Evolutionary conservation across 2,329 filamentous ascomycete genomes (phyloP), one percentile per base, ranked within the genome.

Genomic region (Macrophomina phaseolina): DNA sequence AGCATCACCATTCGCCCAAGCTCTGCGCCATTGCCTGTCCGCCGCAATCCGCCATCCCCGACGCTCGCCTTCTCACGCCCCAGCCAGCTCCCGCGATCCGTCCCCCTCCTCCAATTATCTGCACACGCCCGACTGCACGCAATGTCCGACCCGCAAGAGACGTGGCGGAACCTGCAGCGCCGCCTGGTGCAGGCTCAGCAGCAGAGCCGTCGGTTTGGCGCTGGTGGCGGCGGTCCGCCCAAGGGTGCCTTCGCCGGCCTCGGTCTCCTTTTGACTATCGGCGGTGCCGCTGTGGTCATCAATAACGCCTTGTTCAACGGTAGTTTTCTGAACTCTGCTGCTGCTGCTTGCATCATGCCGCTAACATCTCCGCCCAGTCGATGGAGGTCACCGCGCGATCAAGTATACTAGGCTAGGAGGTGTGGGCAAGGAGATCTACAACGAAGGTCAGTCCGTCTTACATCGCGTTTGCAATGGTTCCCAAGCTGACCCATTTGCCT

Each of bases 341-440:
- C 16, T 23, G 23, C 3, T 45, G 34, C 56, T 78, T 68, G 77
- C 68, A 38, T 36, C 53, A 45, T 16, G 6, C 49, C 5, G 23
- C 69, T 8, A 28, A 64, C 28, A 16, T 5, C 32, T 8, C 11
- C 45, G 38, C 8, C 11, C 38, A 89, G 95, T 99, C 74, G 95
- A 99, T 77, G 95, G 95, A 90, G 95, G 95, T 83, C 95, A 98
- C 81, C 90, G 95, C 78, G 95, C 95, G 71, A 99, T 99, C 87
- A 99, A 99, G 82, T 99, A 99, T 84, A 93, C 91, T 74, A 90
- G 94, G 79, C 76, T 97, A 81, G 92, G 89, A 75, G 95, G 95
- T 85, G 94, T 99, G 66, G 90, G 92, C 85, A 94, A 94, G 83
- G 93, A 98, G 77, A 99, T 99, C 80, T 99, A 97, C 84, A 86